Evolutionary conservation across 139 green algal genomes (phyloP).

Genomic region (Edaphochlamys debaryana): DNA sequence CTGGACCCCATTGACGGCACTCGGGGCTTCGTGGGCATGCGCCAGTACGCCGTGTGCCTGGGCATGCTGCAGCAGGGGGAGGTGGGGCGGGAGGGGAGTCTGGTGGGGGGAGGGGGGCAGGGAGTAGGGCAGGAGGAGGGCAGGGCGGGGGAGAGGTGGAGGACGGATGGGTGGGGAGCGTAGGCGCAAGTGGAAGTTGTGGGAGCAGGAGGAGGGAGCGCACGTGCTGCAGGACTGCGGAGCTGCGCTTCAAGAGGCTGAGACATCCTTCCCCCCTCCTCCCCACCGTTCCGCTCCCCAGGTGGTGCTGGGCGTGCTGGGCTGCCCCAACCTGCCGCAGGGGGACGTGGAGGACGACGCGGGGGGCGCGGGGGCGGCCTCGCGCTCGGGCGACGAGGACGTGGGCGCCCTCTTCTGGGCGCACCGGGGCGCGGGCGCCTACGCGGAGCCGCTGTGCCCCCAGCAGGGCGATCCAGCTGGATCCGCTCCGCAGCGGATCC

Average conservation of each 20-base stretch:
- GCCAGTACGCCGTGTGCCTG: conserved; percentile 96
- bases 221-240: no score
- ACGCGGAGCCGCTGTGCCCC: conserved; percentile 63
- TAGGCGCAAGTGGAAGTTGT: no score
- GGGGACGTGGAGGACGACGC: conserved; percentile 41
- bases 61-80: conserved; percentile 83
- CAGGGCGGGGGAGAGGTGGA: neutral
- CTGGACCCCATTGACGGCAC: conserved; percentile 97
- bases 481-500: conserved; percentile 41
- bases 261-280: no score
- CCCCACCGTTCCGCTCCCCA: no score
- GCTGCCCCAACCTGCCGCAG: conserved; percentile 95
- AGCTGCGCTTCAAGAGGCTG: no score
- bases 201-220: no score
- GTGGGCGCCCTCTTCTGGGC: conserved; percentile 85
- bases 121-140: neutral
- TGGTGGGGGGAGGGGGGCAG: neutral
- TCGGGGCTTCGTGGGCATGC: conserved; percentile 91
- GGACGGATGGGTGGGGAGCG: neutral
- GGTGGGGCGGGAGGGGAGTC: neutral
- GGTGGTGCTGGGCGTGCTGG: conserved; percentile 88
- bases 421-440: conserved; percentile 68
- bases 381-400: neutral
- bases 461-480: no score
- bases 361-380: neutral